Percentiles rank a stretch among this genome's conserved stretches.
Evolutionary conservation across 495 filamentous ascomycete genomes (phyloP).

Genomic region (Oidiodendron maius): DNA sequence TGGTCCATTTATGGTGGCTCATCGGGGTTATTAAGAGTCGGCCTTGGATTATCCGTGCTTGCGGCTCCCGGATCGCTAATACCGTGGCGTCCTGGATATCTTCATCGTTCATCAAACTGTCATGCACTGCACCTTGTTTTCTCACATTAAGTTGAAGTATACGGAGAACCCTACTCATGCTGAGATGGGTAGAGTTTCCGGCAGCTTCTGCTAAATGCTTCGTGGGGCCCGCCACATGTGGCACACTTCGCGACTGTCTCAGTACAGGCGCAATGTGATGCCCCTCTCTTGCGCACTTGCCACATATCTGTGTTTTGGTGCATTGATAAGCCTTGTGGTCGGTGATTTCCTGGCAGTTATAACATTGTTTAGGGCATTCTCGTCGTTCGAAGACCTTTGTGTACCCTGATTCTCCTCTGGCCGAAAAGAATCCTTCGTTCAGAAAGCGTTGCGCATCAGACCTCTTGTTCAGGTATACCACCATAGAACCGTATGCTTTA

Average conservation of each 20-base stretch:
- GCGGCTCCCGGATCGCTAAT: background rate
- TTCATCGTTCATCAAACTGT: background rate
- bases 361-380: background rate
- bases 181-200: background rate
- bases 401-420: background rate
- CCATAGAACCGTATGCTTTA: background rate
- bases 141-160: background rate
- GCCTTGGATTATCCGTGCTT: background rate
- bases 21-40: background rate
- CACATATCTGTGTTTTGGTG: conserved; percentile 1
- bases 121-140: background rate
- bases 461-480: background rate
- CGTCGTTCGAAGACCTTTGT: background rate
- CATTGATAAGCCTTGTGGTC: conserved; percentile 1
- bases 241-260: background rate
- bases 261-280: background rate
- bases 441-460: background rate
- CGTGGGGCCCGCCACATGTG: background rate
- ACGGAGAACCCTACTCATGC: background rate
- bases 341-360: background rate
- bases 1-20: background rate
- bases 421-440: background rate
- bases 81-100: background rate
- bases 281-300: conserved; percentile 1
- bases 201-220: background rate